Percentiles rank a stretch among this genome's conserved stretches.
Evolutionary conservation across 2,329 filamentous ascomycete species (phyloP).

Genomic region (Trichoderma koningii): DNA sequence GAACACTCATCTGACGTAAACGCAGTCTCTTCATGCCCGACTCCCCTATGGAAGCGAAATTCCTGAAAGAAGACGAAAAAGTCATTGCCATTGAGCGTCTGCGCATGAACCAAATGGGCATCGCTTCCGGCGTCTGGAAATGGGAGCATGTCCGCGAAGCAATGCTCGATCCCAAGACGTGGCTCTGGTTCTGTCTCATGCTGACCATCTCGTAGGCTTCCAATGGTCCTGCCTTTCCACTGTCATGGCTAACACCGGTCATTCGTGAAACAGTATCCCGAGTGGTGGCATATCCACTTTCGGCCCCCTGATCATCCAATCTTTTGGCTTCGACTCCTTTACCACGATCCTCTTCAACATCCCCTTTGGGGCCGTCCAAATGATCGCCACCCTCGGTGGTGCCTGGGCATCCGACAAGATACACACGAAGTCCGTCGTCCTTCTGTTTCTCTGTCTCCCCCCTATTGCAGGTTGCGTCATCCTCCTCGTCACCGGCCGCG

Average conservation of each 20-base stretch:
- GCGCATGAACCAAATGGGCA: conserved; percentile 52
- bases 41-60: conserved; percentile 61
- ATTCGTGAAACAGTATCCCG: conserved; percentile 42
- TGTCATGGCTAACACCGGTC: not conserved
- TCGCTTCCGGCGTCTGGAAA: conserved; percentile 44
- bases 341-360: conserved; percentile 62
- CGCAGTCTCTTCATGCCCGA: conserved; percentile 59
- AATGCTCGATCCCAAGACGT: conserved; percentile 46
- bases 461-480: conserved; percentile 59
- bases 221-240: no score
- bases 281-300: conserved; percentile 62
- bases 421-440: conserved; percentile 57
- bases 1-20: conserved; percentile 34
- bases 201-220: conserved; percentile 53
- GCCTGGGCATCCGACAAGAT: conserved; percentile 57
- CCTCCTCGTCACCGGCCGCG: conserved; percentile 53
- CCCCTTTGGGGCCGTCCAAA: conserved; percentile 61
- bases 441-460: conserved; percentile 56
- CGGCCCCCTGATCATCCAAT: conserved; percentile 58
- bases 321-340: conserved; percentile 59
- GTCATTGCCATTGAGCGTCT: conserved; percentile 60
- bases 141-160: conserved; percentile 47
- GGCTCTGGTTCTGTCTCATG: conserved; percentile 48
- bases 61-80: conserved; percentile 58
- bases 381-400: conserved; percentile 60